Evolutionary conservation across 2,329 filamentous ascomycete species (phyloP).

Genomic region (Sclerotinia sclerotiorum): DNA sequence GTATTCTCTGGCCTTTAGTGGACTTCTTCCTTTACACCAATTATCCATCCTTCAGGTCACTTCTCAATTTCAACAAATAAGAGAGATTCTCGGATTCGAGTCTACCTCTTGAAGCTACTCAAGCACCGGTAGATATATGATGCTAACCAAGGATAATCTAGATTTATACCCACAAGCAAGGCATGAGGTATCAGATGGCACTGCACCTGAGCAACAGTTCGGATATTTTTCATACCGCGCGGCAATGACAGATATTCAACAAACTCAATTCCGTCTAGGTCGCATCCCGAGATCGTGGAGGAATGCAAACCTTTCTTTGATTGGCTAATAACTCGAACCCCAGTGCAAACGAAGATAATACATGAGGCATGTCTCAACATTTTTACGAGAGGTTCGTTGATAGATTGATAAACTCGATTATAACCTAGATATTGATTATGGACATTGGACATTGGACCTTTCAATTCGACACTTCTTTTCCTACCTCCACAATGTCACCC

Average conservation of each 20-base stretch:
- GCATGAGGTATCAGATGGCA: not conserved
- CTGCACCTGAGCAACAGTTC: not conserved
- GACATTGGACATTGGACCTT: not conserved
- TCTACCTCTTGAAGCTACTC: not conserved
- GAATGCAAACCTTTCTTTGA: not conserved
- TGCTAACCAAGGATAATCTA: not conserved
- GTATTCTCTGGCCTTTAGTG: not conserved
- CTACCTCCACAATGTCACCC: not conserved
- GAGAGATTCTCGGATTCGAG: not conserved
- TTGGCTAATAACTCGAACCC: not conserved
- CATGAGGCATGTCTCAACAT: conserved; percentile 9
- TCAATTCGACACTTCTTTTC: not conserved
- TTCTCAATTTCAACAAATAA: not conserved
- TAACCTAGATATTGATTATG: not conserved
- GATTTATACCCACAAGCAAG: not conserved
- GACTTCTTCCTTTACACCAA: not conserved
- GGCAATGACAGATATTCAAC: not conserved
- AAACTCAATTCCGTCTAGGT: conserved; percentile 8
- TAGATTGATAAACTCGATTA: not conserved
- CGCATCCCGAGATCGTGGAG: conserved; percentile 3
- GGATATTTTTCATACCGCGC: conserved; percentile 3
- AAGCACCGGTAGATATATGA: not conserved
- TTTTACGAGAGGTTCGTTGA: not conserved
- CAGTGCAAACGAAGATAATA: conserved; percentile 2
- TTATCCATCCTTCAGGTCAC: not conserved